Percentiles rank a stretch among this genome's conserved stretches.
Conservation (phyloP, 2,329 filamentous ascomycete genomes). For the Parastagonospora nodorum region DNA sequence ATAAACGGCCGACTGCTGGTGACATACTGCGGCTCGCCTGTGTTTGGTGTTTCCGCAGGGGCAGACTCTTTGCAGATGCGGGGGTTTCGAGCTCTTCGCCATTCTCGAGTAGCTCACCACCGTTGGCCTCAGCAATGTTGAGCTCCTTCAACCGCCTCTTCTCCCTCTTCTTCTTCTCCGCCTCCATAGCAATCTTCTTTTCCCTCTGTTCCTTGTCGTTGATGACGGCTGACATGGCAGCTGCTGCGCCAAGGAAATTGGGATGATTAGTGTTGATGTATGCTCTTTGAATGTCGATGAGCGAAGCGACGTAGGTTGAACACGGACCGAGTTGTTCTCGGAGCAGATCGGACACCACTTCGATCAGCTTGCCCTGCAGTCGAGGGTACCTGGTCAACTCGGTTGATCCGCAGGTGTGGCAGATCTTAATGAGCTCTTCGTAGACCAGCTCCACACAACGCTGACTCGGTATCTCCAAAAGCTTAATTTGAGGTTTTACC, state of each 20-base stretch:
- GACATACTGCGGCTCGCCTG: constrained; percentile 79
- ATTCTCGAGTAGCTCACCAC: constrained; percentile 64
- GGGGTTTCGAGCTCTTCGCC: constrained; percentile 64
- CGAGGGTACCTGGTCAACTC: constrained; percentile 91
- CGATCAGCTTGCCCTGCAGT: constrained; percentile 94
- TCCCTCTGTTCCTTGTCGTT: constrained; percentile 94
- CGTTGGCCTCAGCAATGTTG: constrained; percentile 57
- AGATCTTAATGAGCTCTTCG: constrained; percentile 98
- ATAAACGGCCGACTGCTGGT: constrained; percentile 69
- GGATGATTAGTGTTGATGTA: constrained; percentile 99
- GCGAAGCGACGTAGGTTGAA: constrained; percentile 89
- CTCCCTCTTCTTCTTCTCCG: constrained; percentile 86
- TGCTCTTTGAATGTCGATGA: constrained; percentile 95
- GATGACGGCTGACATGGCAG: constrained; percentile 96
- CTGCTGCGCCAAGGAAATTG: constrained; percentile 95
- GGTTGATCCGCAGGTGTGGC: constrained; percentile 95
- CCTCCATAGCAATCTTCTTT: constrained; percentile 76
- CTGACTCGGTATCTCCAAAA: constrained; percentile 92
- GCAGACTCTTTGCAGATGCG: constrained; percentile 58
- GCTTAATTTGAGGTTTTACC: constrained; percentile 97
- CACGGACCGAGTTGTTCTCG: constrained; percentile 89
- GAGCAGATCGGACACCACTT: constrained; percentile 94
- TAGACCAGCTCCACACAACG: constrained; percentile 98
- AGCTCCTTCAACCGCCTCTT: constrained; percentile 82
- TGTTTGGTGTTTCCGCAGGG: constrained; percentile 63